Evolutionary conservation across 441 rosid genomes (phyloP).

Genomic region (Populus hybrid): DNA sequence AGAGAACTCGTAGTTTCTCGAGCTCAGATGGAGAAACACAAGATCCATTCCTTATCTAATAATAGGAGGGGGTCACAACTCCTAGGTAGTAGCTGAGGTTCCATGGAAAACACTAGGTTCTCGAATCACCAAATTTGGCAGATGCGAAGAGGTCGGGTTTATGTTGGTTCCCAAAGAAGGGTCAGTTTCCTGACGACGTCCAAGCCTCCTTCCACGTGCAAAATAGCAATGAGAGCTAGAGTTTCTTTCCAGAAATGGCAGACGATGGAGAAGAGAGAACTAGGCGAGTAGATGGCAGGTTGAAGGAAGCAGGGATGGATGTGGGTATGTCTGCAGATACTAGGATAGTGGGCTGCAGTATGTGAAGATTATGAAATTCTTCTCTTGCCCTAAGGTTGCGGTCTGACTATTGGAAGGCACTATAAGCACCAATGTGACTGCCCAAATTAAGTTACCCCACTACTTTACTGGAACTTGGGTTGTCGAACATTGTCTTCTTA

Average conservation of each 20-base stretch:
- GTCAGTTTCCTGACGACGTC: constrained; percentile 14
- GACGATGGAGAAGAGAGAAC: constrained; percentile 26
- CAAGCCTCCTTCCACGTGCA: constrained; percentile 51
- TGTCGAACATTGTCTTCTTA: neutral
- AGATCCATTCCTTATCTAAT: constrained; percentile 32
- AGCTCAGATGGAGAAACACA: constrained; percentile 50
- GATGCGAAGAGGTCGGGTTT: constrained; percentile 56
- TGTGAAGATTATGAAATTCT: constrained; percentile 51
- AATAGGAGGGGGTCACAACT: constrained; percentile 48
- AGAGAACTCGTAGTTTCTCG: constrained; percentile 49
- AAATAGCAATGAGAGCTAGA: constrained; percentile 43
- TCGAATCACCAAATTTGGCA: constrained; percentile 56
- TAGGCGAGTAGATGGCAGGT: constrained; percentile 20
- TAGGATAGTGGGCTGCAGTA: constrained; percentile 27
- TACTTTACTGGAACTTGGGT: neutral
- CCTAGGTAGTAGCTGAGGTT: constrained; percentile 57
- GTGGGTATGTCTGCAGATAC: constrained; percentile 42
- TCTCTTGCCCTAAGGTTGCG: constrained; percentile 45
- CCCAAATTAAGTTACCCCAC: neutral
- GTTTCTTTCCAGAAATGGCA: constrained; percentile 16
- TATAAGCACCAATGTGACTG: constrained; percentile 17
- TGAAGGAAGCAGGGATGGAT: constrained; percentile 26
- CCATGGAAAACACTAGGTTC: constrained; percentile 57
- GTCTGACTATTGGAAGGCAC: constrained; percentile 55
- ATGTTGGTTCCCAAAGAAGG: constrained; percentile 30